phyloP scores from a whole-genome alignment of 2,329 filamentous ascomycete genomes.

The Fusarium denticulatum region DNA sequence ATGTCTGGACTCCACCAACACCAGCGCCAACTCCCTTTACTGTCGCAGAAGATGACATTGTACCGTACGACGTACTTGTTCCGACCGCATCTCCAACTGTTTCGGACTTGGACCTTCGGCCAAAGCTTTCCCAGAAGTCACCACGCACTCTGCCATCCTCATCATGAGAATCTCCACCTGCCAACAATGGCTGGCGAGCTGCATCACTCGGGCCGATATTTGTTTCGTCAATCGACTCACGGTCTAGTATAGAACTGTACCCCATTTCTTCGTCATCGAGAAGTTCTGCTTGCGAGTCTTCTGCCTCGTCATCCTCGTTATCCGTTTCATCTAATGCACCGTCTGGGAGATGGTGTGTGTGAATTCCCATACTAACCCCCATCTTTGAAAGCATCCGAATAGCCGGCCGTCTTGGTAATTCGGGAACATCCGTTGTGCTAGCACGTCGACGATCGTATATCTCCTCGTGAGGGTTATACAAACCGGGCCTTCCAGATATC shows the following conservation, averaged over 20 bases:
- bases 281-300: conserved; percentile 46
- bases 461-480: conserved; percentile 56
- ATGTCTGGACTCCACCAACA: conserved; percentile 5
- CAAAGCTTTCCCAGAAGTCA: conserved; percentile 27
- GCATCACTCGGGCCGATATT: conserved; percentile 23
- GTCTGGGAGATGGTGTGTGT: conserved; percentile 75
- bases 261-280: conserved; percentile 45
- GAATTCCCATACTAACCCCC: conserved; percentile 77
- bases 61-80: conserved; percentile 47
- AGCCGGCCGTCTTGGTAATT: conserved; percentile 69
- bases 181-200: conserved; percentile 38
- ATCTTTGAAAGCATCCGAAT: conserved; percentile 63
- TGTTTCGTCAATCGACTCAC: conserved; percentile 47
- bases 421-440: conserved; percentile 68
- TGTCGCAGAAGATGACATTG: conserved; percentile 44
- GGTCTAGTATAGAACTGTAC: conserved; percentile 24
- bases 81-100: conserved; percentile 2
- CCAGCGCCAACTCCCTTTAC: conserved; percentile 22
- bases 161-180: conserved; percentile 9
- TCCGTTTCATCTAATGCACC: conserved; percentile 62
- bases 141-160: conserved; percentile 12
- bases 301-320: conserved; percentile 47
- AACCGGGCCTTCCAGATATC: conserved; percentile 53
- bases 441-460: conserved; percentile 48
- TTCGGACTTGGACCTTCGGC: conserved; percentile 24